Conservation (phyloP, 805 yeast species). For the Saccharomycopsis oosterbeekiorum region DNA sequence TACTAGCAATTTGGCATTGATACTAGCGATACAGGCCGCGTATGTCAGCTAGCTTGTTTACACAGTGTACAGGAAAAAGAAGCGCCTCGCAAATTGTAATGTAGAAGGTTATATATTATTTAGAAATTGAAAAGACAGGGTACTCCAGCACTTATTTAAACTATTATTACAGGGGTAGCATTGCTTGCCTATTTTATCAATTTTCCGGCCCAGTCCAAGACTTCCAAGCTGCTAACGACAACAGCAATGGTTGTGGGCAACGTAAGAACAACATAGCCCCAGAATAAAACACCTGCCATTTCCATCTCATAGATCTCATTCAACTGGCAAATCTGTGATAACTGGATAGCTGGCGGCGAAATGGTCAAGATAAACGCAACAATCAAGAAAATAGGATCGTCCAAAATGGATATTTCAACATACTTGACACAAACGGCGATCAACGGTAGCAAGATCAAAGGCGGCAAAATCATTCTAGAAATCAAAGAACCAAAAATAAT, state of each 20-base stretch:
- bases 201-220: constrained; percentile 31
- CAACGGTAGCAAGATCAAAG: constrained; percentile 55
- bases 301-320: constrained; percentile 69
- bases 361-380: constrained; percentile 68
- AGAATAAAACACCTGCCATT: constrained; percentile 73
- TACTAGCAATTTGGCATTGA: too few species aligned
- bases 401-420: constrained; percentile 56
- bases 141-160: too few species aligned
- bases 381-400: constrained; percentile 72
- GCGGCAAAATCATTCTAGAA: constrained; percentile 72
- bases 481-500: constrained; percentile 60
- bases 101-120: too few species aligned
- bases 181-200: not conserved
- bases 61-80: too few species aligned
- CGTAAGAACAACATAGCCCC: constrained; percentile 72
- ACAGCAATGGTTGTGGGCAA: constrained; percentile 67
- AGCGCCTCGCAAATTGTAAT: too few species aligned
- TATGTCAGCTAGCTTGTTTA: too few species aligned
- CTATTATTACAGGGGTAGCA: not conserved
- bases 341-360: constrained; percentile 77
- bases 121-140: too few species aligned
- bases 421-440: constrained; percentile 56
- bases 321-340: constrained; percentile 71
- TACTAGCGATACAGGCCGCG: too few species aligned
- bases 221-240: constrained; percentile 53